A percentile compares a stretch with the other conserved stretches of the same genome.
These are phyloP conservation scores for Linnemannia elongata DNA, from an alignment of 192 early-diverging fungal species.

Conservation along the genomic window DNA sequence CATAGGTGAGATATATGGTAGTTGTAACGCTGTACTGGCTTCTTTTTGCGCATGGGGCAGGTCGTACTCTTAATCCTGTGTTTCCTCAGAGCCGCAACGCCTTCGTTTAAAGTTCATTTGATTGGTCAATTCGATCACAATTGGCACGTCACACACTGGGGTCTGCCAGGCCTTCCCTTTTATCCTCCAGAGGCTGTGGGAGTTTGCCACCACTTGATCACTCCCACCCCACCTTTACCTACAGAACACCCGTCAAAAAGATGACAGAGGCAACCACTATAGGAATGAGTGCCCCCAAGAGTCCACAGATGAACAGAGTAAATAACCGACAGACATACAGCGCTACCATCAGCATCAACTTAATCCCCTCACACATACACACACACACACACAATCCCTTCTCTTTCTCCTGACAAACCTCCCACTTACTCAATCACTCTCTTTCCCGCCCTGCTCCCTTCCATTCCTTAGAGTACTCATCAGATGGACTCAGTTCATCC, in stretches of 20 bases:
- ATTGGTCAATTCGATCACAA: neutral
- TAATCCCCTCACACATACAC: neutral
- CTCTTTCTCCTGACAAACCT: neutral
- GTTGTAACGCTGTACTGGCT: neutral
- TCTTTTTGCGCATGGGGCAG: slow-evolving; percentile 6
- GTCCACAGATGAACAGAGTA: neutral
- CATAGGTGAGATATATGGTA: neutral
- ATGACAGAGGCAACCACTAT: slow-evolving; percentile 1
- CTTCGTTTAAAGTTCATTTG: neutral
- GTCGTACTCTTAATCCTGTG: neutral
- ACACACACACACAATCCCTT: neutral
- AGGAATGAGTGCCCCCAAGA: neutral
- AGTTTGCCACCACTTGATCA: slow-evolving; percentile 3
- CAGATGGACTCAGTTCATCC: slow-evolving; percentile 43
- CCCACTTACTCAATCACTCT: neutral
- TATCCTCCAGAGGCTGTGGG: neutral
- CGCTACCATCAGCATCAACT: neutral
- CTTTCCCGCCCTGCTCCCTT: neutral
- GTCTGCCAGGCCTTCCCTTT: neutral
- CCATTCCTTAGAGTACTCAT: neutral
- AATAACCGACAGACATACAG: neutral
- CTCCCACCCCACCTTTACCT: neutral
- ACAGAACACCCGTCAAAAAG: neutral
- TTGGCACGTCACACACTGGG: neutral
- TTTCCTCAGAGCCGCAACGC: neutral